phyloP scores from a whole-genome alignment of 73 alveolate genomes.

The Vitrella brassicaformis region DNA sequence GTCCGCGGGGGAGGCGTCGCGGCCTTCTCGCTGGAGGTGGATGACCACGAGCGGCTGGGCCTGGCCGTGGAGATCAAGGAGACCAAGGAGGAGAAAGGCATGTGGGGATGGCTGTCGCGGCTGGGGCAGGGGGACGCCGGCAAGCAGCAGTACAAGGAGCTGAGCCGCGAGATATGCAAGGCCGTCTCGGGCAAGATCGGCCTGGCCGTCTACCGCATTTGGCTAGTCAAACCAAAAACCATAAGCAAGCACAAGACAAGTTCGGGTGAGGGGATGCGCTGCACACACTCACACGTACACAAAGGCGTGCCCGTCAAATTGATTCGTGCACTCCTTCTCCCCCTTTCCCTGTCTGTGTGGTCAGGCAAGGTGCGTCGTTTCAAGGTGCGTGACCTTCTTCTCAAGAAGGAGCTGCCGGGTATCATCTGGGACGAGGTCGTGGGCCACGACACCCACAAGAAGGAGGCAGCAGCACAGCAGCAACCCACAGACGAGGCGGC shows the following conservation, averaged over 20 bases:
- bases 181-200: background rate
- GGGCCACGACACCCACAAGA: too few species aligned
- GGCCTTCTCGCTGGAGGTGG: background rate
- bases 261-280: background rate
- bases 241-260: background rate
- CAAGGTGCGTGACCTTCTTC: background rate
- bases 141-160: background rate
- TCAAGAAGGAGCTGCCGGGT: background rate
- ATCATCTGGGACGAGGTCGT: conserved; percentile 1
- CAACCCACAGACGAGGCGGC: too few species aligned
- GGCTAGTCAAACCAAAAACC: background rate
- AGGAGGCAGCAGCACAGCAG: too few species aligned
- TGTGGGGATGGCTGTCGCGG: background rate
- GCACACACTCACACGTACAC: background rate
- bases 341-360: background rate
- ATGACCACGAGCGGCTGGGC: background rate
- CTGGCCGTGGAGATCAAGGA: background rate
- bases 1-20: background rate
- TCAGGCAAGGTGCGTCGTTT: background rate
- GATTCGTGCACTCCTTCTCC: background rate
- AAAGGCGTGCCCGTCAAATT: background rate
- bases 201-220: background rate
- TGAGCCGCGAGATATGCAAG: background rate
- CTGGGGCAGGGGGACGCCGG: background rate
- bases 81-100: background rate